Evolutionary conservation across 768 basidiomycete species (phyloP).

Genomic region (Boletales sp.): DNA sequence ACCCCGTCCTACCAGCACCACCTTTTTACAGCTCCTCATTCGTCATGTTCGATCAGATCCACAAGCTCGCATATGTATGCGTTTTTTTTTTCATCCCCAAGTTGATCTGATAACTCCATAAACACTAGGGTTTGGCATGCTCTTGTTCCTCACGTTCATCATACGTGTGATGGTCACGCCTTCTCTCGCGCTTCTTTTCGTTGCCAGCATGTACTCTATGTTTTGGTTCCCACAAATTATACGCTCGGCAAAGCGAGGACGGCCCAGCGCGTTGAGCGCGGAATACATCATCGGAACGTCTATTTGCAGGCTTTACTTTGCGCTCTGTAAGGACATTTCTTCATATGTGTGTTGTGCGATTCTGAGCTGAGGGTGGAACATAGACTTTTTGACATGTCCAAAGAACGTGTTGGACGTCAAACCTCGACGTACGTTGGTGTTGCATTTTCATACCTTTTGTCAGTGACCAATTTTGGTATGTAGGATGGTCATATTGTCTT

Average conservation of each 20-base stretch:
- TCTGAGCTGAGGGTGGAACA: background rate
- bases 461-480: constrained; percentile 2
- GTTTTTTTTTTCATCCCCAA: background rate
- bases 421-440: constrained; percentile 53
- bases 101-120: constrained; percentile 3
- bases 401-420: constrained; percentile 83
- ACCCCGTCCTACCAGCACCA: constrained; percentile 9
- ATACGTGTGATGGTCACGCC: constrained; percentile 72
- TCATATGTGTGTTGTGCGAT: background rate
- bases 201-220: constrained; percentile 66
- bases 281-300: constrained; percentile 81
- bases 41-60: constrained; percentile 65
- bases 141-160: constrained; percentile 66
- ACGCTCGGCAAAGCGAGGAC: constrained; percentile 66
- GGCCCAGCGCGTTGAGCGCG: constrained; percentile 61
- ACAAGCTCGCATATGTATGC: constrained; percentile 68
- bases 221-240: constrained; percentile 88
- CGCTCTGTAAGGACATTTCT: constrained; percentile 58
- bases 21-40: constrained; percentile 48
- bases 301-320: constrained; percentile 62
- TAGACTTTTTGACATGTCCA: constrained; percentile 82
- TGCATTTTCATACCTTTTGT: background rate
- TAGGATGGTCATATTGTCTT: constrained; percentile 66
- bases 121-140: constrained; percentile 57
- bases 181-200: constrained; percentile 59